Percentiles rank a stretch among this genome's conserved stretches.
Conservation (phyloP, 2,329 filamentous ascomycete species). For the Acephala macrosclerotiorum region DNA sequence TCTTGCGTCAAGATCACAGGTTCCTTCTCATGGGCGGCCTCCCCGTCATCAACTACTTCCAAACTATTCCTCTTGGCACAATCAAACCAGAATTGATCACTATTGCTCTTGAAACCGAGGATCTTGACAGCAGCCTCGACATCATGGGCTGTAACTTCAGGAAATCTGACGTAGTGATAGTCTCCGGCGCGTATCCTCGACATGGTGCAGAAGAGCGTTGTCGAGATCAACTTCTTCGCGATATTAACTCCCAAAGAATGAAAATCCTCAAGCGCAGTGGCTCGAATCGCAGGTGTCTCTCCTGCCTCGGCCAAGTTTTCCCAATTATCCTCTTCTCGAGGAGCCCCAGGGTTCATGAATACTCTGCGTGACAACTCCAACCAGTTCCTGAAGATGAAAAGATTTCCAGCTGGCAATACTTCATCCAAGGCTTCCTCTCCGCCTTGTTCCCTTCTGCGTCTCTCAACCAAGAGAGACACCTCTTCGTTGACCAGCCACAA, state of each 20-base stretch:
- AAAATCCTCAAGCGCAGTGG: slow-evolving; percentile 80
- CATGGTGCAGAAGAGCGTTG: slow-evolving; percentile 73
- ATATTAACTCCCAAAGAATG: slow-evolving; percentile 71
- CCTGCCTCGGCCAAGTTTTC: slow-evolving; percentile 57
- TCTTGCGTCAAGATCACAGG: slow-evolving; percentile 8
- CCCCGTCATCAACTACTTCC: slow-evolving; percentile 52
- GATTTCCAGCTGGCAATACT: slow-evolving; percentile 55
- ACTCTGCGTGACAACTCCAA: slow-evolving; percentile 68
- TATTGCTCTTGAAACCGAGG: slow-evolving; percentile 56
- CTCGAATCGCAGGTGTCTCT: slow-evolving; percentile 72
- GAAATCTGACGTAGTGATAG: slow-evolving; percentile 41
- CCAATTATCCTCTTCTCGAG: slow-evolving; percentile 72
- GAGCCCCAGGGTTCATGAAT: slow-evolving; percentile 75
- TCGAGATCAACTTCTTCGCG: slow-evolving; percentile 74
- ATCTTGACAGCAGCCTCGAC: slow-evolving; percentile 62
- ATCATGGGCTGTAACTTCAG: slow-evolving; percentile 42
- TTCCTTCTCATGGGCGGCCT: slow-evolving; percentile 27
- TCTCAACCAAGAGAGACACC: slow-evolving; percentile 32
- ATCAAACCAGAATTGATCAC: slow-evolving; percentile 57
- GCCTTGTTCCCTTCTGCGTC: slow-evolving; percentile 27
- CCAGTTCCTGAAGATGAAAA: slow-evolving; percentile 69
- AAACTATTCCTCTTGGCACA: slow-evolving; percentile 60
- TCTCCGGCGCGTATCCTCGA: slow-evolving; percentile 65
- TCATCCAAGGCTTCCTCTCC: slow-evolving; percentile 41
- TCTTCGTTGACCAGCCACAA: slow-evolving; percentile 68